Percentiles rank a stretch among this genome's conserved stretches.
These are phyloP conservation scores for Sphaerulina populicola DNA, from an alignment of 2,329 filamentous ascomycete species.

Conservation along the genomic window DNA sequence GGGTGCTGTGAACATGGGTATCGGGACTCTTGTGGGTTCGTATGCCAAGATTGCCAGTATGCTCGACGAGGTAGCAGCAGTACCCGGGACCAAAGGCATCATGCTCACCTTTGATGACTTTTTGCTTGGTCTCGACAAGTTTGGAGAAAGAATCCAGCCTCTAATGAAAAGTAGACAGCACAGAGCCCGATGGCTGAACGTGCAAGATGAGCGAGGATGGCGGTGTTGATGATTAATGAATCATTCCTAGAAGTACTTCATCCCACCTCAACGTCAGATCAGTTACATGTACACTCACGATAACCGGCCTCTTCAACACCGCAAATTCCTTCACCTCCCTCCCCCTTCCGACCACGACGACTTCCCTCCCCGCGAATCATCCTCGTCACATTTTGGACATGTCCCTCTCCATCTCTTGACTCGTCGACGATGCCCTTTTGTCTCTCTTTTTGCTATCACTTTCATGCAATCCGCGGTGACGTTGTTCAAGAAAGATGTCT, in stretches of 20 bases:
- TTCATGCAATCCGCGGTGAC: background rate
- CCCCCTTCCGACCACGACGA: background rate
- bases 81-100: conserved; percentile 12
- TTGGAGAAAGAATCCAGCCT: conserved; percentile 15
- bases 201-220: background rate
- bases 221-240: background rate
- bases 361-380: conserved; percentile 4
- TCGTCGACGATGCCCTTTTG: conserved; percentile 3
- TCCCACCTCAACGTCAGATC: too few species aligned
- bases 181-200: background rate
- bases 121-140: conserved; percentile 10
- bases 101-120: conserved; percentile 17
- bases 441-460: background rate
- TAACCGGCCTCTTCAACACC: conserved; percentile 7
- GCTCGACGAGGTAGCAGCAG: conserved; percentile 37
- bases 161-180: conserved; percentile 11
- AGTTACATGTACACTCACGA: too few species aligned
- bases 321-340: conserved; percentile 1
- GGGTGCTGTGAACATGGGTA: conserved; percentile 15
- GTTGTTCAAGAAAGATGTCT: background rate
- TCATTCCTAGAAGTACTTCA: background rate
- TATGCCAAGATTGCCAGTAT: conserved; percentile 55
- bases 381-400: background rate
- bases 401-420: background rate
- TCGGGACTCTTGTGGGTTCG: conserved; percentile 47